phyloP scores from a whole-genome alignment of 495 filamentous ascomycete genomes.

The Annulohypoxylon stygium region DNA sequence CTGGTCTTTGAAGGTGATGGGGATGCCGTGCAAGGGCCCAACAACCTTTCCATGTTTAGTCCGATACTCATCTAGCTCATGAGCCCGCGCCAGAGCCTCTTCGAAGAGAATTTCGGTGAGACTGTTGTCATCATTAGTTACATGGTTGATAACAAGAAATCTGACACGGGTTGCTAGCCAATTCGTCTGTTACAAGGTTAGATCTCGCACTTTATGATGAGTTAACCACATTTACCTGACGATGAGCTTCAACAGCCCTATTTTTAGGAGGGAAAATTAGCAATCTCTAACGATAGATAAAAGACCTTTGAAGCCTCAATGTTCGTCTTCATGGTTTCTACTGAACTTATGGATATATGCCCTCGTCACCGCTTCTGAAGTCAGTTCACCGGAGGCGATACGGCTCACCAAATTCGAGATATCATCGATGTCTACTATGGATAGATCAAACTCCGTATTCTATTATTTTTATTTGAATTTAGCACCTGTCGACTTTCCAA shows the following conservation, averaged over 20 bases:
- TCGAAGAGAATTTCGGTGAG: slow-evolving; percentile 72
- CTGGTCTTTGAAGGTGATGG: slow-evolving; percentile 83
- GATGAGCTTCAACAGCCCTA: slow-evolving; percentile 38
- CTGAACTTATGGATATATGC: slow-evolving; percentile 66
- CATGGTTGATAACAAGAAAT: not conserved
- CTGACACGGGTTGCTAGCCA: slow-evolving; percentile 50
- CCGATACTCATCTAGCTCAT: slow-evolving; percentile 69
- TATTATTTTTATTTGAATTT: slow-evolving; percentile 24
- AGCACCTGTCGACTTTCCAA: slow-evolving; percentile 27
- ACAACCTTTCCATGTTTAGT: slow-evolving; percentile 59
- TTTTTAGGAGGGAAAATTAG: slow-evolving; percentile 15
- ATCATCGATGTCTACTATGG: slow-evolving; percentile 60
- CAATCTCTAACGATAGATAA: not conserved
- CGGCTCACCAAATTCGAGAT: slow-evolving; percentile 52
- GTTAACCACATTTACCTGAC: slow-evolving; percentile 43
- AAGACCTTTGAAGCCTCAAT: not conserved
- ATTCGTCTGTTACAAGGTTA: slow-evolving; percentile 53
- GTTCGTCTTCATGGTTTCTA: slow-evolving; percentile 1
- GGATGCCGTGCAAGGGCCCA: slow-evolving; percentile 79
- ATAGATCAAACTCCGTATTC: slow-evolving; percentile 33
- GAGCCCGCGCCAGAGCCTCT: slow-evolving; percentile 69
- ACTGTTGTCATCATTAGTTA: slow-evolving; percentile 57
- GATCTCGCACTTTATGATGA: slow-evolving; percentile 18
- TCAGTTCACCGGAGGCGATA: slow-evolving; percentile 57
- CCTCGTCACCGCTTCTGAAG: slow-evolving; percentile 56